Evolutionary conservation across 345 rosid genomes (phyloP).

Genomic region (Psidium friedrichsthalianum): DNA sequence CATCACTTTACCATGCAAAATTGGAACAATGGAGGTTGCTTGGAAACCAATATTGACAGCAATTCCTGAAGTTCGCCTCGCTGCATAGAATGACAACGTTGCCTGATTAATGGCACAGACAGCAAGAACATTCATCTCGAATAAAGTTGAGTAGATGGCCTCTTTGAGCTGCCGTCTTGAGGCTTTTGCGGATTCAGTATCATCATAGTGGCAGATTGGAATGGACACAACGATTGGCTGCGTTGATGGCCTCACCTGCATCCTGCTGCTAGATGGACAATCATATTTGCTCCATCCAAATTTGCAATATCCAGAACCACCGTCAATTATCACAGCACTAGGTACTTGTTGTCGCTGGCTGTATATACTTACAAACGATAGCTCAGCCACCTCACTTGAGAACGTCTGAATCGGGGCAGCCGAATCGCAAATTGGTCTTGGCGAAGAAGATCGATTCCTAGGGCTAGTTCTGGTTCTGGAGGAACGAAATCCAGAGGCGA

Average conservation of each 20-base stretch:
- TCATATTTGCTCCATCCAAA: slow-evolving; percentile 81
- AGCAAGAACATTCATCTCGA: slow-evolving; percentile 88
- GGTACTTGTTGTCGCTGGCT: slow-evolving; percentile 49
- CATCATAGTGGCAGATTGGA: slow-evolving; percentile 89
- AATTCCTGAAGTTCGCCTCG: slow-evolving; percentile 71
- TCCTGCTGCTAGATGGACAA: slow-evolving; percentile 76
- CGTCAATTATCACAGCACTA: slow-evolving; percentile 73
- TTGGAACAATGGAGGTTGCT: slow-evolving; percentile 77
- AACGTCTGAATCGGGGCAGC: slow-evolving; percentile 50
- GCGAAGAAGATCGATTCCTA: slow-evolving; percentile 63
- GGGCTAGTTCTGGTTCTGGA: slow-evolving; percentile 24
- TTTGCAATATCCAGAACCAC: slow-evolving; percentile 94
- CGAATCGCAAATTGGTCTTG: slow-evolving; percentile 42
- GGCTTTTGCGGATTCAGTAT: slow-evolving; percentile 86
- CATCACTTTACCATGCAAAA: slow-evolving; percentile 87
- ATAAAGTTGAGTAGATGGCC: slow-evolving; percentile 55
- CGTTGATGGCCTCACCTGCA: slow-evolving; percentile 62
- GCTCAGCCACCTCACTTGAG: slow-evolving; percentile 24
- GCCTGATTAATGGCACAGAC: slow-evolving; percentile 93
- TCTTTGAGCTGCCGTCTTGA: slow-evolving; percentile 85
- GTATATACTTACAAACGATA: slow-evolving; percentile 59
- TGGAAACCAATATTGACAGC: slow-evolving; percentile 89
- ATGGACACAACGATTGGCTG: slow-evolving; percentile 77
- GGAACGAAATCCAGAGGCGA: slow-evolving; percentile 63
- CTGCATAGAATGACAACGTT: slow-evolving; percentile 72